These are phyloP conservation scores for Whalleya microplaca DNA, from an alignment of 2,329 filamentous ascomycete species.

Conservation along the genomic window DNA sequence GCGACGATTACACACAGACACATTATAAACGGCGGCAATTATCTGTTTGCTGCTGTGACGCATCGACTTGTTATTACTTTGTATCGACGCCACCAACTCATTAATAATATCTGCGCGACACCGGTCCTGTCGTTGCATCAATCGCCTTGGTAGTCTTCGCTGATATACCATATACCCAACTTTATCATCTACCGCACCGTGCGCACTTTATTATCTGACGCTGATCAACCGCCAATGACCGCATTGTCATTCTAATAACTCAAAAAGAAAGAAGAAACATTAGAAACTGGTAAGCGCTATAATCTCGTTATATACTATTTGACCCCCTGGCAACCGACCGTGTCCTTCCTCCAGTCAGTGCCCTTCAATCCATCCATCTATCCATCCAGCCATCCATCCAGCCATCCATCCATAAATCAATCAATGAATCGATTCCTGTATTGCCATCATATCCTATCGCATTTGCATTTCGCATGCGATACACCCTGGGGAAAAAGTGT, in stretches of 20 bases:
- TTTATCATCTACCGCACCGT: background rate
- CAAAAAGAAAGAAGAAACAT: conserved; percentile 4
- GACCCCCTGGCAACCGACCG: background rate
- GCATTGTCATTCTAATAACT: conserved; percentile 13
- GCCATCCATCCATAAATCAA: too few species aligned
- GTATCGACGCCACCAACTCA: too few species aligned
- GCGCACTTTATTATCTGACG: conserved; percentile 17
- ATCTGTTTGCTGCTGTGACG: too few species aligned
- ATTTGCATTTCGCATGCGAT: background rate
- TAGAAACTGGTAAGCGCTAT: conserved; percentile 21
- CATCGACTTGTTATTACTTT: too few species aligned
- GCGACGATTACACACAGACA: background rate
- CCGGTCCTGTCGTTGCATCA: conserved; percentile 14
- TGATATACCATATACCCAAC: conserved; percentile 8
- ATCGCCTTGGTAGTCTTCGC: conserved; percentile 16
- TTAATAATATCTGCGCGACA: too few species aligned
- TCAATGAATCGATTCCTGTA: too few species aligned
- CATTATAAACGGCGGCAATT: too few species aligned
- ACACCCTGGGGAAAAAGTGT: background rate
- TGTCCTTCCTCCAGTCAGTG: background rate
- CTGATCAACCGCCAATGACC: conserved; percentile 10
- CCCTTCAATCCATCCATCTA: too few species aligned
- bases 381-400: too few species aligned
- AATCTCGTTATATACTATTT: background rate
- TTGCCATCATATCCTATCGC: background rate